Evolutionary conservation across 495 filamentous ascomycete genomes (phyloP).

Genomic region (Geopyxis carbonaria): DNA sequence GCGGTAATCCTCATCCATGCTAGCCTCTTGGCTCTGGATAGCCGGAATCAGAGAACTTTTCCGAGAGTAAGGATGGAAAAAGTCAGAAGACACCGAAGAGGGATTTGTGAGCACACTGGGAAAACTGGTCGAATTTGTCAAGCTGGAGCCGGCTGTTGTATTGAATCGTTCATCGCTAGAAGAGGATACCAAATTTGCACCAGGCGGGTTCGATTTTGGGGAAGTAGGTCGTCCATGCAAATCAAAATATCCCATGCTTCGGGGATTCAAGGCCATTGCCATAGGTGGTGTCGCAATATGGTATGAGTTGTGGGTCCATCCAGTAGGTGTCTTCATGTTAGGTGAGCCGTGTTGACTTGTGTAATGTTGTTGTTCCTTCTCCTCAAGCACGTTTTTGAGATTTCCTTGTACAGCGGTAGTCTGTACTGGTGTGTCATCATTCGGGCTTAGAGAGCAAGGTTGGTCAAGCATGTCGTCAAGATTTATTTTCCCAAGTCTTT

Average conservation of each 20-base stretch:
- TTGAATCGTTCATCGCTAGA: conserved; percentile 22
- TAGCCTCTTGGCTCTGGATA: conserved; percentile 10
- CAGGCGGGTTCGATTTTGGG: not conserved
- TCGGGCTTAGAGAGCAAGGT: conserved; percentile 18
- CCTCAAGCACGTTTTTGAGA: not conserved
- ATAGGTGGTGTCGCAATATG: conserved; percentile 2
- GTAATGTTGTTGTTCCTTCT: conserved; percentile 1
- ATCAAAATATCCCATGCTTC: conserved; percentile 1
- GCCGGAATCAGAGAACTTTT: conserved; percentile 14
- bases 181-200: conserved; percentile 14
- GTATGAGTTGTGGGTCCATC: conserved; percentile 1
- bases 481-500: not conserved
- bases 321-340: not conserved
- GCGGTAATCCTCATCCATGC: conserved; percentile 15
- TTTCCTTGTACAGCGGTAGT: conserved; percentile 2
- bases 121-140: conserved; percentile 24
- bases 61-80: conserved; percentile 19
- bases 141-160: conserved; percentile 23
- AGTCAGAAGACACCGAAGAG: conserved; percentile 23
- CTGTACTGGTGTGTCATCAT: conserved; percentile 9
- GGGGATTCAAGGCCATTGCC: conserved; percentile 1
- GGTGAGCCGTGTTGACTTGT: not conserved
- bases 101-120: conserved; percentile 20
- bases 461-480: conserved; percentile 8
- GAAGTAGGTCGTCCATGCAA: too few species aligned